Conservation (phyloP, 768 basidiomycete genomes). For the Sutorius australiensis region DNA sequence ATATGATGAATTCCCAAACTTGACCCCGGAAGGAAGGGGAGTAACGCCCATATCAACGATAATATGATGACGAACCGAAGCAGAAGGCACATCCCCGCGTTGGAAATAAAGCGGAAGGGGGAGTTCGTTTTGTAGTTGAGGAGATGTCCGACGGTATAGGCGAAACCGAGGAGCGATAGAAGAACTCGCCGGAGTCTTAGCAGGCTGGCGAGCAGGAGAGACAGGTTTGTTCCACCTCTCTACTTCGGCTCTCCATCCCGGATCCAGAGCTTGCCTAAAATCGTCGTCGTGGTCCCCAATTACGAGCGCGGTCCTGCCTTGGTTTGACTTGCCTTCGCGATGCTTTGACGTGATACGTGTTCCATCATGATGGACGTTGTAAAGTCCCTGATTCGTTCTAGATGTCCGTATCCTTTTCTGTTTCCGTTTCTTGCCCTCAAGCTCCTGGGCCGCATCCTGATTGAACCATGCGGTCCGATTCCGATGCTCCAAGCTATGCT, state of each 20-base stretch:
- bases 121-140: conserved; percentile 7
- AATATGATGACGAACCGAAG: conserved; percentile 21
- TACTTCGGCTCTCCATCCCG: conserved; percentile 33
- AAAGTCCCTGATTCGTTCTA: conserved; percentile 31
- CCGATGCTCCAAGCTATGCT: conserved; percentile 5
- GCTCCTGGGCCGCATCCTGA: conserved; percentile 4
- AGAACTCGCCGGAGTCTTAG: conserved; percentile 1
- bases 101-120: conserved; percentile 17
- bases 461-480: conserved; percentile 7
- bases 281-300: conserved; percentile 44
- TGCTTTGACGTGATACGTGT: conserved; percentile 36
- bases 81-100: conserved; percentile 6
- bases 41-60: conserved; percentile 51
- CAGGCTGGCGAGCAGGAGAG: conserved; percentile 12
- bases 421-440: conserved; percentile 23
- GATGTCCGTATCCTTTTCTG: conserved; percentile 28
- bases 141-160: conserved; percentile 13
- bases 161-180: conserved; percentile 9
- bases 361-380: conserved; percentile 36
- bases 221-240: conserved; percentile 30
- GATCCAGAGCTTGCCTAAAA: conserved; percentile 41
- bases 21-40: conserved; percentile 47
- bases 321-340: conserved; percentile 5
- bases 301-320: conserved; percentile 31
- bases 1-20: conserved; percentile 50